Evolutionary conservation across 495 filamentous ascomycete species (phyloP).

Genomic region (Trichocladium antarcticum): DNA sequence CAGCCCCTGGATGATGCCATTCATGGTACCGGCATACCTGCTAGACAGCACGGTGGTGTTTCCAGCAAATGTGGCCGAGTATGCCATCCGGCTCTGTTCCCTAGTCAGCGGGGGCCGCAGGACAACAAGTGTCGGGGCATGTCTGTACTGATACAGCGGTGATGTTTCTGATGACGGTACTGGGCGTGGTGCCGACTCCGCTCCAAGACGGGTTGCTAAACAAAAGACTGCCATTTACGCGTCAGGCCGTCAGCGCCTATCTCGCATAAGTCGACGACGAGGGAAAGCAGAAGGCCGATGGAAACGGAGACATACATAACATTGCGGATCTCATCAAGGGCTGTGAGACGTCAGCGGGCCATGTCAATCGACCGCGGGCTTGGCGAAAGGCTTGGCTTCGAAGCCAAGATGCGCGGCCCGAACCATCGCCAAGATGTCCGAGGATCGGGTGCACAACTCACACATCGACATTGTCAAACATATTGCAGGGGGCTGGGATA

Average conservation of each 20-base stretch:
- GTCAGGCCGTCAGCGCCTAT: too few species aligned
- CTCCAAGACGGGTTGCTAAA: slow-evolving; percentile 39
- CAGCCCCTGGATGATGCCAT: slow-evolving; percentile 54
- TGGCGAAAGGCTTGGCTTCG: slow-evolving; percentile 28
- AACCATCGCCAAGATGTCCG: slow-evolving; percentile 15
- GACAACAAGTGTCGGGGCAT: not conserved
- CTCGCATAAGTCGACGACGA: not conserved
- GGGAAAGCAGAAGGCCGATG: not conserved
- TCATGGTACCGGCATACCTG: slow-evolving; percentile 41
- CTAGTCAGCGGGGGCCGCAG: not conserved
- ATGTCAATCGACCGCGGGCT: slow-evolving; percentile 21
- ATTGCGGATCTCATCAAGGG: slow-evolving; percentile 31
- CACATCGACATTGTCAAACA: slow-evolving; percentile 24
- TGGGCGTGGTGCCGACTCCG: slow-evolving; percentile 31
- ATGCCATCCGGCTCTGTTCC: slow-evolving; percentile 51
- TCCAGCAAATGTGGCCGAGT: slow-evolving; percentile 46
- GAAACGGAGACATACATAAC: slow-evolving; percentile 24
- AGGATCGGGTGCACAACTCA: slow-evolving; percentile 10
- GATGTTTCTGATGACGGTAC: slow-evolving; percentile 39
- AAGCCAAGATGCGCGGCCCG: slow-evolving; percentile 20
- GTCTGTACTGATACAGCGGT: slow-evolving; percentile 37
- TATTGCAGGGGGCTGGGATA: slow-evolving; percentile 13
- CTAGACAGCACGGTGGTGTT: slow-evolving; percentile 63
- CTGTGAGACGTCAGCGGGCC: slow-evolving; percentile 28
- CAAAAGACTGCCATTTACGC: slow-evolving; percentile 28